These are phyloP conservation scores for Orobanche coerulescens DNA, from an alignment of 257 asterid genomes.

Conservation along the genomic window DNA sequence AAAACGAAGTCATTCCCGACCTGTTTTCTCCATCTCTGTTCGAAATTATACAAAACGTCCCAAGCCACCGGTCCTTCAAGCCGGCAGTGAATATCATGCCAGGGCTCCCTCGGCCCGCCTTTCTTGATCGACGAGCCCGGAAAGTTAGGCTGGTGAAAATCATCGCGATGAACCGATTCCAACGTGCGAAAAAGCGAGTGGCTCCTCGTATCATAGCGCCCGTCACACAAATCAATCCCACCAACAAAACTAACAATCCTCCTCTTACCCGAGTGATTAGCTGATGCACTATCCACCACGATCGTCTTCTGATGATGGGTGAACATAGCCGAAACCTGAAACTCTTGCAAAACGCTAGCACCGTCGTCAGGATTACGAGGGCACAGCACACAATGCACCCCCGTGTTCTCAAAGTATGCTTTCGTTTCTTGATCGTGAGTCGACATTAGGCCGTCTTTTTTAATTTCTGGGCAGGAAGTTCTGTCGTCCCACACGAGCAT, in stretches of 20 bases:
- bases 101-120: conserved; percentile 96
- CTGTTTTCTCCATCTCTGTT: conserved; percentile 82
- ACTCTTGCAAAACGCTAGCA: conserved; percentile 45
- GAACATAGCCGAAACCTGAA: conserved; percentile 66
- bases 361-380: conserved; percentile 69
- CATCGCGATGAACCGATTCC: conserved; percentile 46
- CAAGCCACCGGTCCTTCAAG: conserved; percentile 87
- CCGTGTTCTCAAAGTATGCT: conserved; percentile 46
- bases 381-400: conserved; percentile 61
- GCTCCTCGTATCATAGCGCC: conserved; percentile 55
- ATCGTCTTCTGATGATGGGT: conserved; percentile 88
- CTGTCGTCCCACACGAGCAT: conserved; percentile 86
- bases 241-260: conserved; percentile 67
- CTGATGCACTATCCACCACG: conserved; percentile 53
- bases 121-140: conserved; percentile 57
- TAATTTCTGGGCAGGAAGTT: conserved; percentile 43
- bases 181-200: conserved; percentile 66
- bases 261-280: conserved; percentile 28
- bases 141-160: conserved; percentile 87
- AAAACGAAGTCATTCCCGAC: conserved; percentile 38
- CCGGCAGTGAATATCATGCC: conserved; percentile 87
- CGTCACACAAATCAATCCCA: conserved; percentile 91
- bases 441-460: conserved; percentile 70
- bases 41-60: conserved; percentile 88
- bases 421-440: conserved; percentile 79